phyloP scores from a whole-genome alignment of 1,139 yeast species.

The Taphrina populina region DNA sequence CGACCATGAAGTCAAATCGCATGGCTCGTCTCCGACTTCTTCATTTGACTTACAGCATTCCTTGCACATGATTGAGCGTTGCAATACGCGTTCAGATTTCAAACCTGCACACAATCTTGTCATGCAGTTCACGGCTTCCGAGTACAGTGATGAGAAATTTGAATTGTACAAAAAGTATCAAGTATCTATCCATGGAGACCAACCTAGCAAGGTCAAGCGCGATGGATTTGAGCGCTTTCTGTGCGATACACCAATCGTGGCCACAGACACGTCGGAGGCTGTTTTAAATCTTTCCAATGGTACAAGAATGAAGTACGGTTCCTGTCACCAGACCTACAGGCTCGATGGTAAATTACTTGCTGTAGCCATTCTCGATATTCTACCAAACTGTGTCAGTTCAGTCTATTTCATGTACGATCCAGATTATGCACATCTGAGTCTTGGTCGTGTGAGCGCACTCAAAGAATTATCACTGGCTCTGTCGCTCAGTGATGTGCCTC shows the following conservation, averaged over 20 bases:
- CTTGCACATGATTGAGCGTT: background rate
- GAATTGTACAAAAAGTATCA: slow-evolving; percentile 70
- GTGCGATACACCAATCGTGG: slow-evolving; percentile 63
- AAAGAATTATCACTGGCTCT: slow-evolving; percentile 59
- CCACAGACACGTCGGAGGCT: slow-evolving; percentile 41
- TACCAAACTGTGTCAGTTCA: slow-evolving; percentile 76
- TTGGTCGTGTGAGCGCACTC: slow-evolving; percentile 77
- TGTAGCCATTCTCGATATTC: slow-evolving; percentile 70
- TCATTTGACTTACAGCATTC: background rate
- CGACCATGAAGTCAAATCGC: background rate
- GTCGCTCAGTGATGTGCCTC: background rate
- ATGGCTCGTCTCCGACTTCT: background rate
- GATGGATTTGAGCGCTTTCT: slow-evolving; percentile 62
- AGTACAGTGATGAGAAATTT: slow-evolving; percentile 63
- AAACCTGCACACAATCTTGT: slow-evolving; percentile 43
- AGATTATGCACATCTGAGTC: slow-evolving; percentile 54
- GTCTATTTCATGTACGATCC: slow-evolving; percentile 92
- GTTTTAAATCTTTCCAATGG: background rate
- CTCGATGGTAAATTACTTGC: slow-evolving; percentile 65
- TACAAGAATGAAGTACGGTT: slow-evolving; percentile 48
- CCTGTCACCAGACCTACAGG: slow-evolving; percentile 76
- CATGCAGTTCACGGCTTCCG: slow-evolving; percentile 51
- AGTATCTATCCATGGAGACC: slow-evolving; percentile 63
- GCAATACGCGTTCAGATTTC: background rate
- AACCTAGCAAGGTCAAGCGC: slow-evolving; percentile 50